These are phyloP conservation scores for Cladophialophora psammophila DNA, from an alignment of 2,329 filamentous ascomycete species.

Conservation along the genomic window DNA sequence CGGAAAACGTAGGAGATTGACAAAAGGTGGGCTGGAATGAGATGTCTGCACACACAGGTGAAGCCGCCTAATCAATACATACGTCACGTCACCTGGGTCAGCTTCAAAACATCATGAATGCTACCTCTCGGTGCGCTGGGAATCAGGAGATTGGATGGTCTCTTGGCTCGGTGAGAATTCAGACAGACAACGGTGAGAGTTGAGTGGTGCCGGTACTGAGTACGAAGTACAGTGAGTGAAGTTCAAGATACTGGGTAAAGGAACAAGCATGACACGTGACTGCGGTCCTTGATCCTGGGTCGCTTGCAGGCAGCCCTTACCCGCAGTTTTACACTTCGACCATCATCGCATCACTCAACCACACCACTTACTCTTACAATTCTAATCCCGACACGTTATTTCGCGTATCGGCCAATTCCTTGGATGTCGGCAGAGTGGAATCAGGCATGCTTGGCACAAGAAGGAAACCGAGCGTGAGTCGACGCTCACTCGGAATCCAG, in stretches of 20 bases:
- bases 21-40: background rate
- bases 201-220: too few species aligned
- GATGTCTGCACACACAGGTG: background rate
- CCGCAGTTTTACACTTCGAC: constrained; percentile 21
- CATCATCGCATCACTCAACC: constrained; percentile 26
- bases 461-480: constrained; percentile 32
- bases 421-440: constrained; percentile 21
- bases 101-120: background rate
- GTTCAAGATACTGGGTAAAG: background rate
- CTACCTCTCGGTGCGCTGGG: background rate
- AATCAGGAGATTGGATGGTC: too few species aligned
- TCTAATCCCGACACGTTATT: constrained; percentile 17
- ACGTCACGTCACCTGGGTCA: background rate
- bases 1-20: background rate
- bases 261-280: constrained; percentile 22
- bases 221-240: background rate
- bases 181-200: too few species aligned
- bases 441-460: constrained; percentile 38
- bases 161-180: too few species aligned
- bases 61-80: background rate
- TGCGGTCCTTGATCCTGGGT: constrained; percentile 10
- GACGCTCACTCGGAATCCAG: constrained; percentile 35
- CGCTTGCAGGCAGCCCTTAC: constrained; percentile 27
- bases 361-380: constrained; percentile 17
- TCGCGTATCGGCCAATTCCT: constrained; percentile 13